phyloP scores from a whole-genome alignment of 2,329 filamentous ascomycete genomes.

The Aurifilum marmelostoma region DNA sequence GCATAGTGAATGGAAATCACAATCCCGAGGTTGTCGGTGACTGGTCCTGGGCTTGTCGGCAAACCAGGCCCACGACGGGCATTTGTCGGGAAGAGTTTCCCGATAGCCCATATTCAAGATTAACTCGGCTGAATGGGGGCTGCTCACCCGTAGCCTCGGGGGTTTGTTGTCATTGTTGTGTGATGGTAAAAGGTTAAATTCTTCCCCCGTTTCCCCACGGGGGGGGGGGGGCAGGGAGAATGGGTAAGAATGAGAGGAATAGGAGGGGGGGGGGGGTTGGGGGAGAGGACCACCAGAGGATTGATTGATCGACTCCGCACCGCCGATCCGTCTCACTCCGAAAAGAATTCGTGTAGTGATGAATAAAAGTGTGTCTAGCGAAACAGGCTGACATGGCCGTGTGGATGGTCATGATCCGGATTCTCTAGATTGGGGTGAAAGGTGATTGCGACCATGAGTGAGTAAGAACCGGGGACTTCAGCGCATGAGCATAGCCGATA shows the following conservation, averaged over 20 bases:
- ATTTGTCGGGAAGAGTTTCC: background rate
- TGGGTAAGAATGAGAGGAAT: background rate
- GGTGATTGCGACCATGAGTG: too few relatives aligned
- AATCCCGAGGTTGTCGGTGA: background rate
- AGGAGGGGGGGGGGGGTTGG: background rate
- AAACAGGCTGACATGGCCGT: too few relatives aligned
- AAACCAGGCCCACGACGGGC: too few relatives aligned
- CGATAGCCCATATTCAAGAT: background rate
- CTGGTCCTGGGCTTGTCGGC: background rate
- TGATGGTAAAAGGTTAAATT: background rate
- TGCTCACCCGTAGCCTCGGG: background rate
- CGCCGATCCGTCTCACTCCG: constrained; percentile 13
- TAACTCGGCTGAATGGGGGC: constrained; percentile 5
- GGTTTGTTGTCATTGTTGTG: background rate
- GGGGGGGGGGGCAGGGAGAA: too few relatives aligned
- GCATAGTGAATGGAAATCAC: background rate
- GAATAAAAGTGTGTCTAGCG: background rate
- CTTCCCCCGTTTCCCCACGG: too few relatives aligned
- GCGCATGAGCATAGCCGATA: constrained; percentile 23
- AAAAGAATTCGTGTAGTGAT: background rate
- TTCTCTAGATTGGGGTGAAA: too few relatives aligned
- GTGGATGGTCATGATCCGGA: too few relatives aligned
- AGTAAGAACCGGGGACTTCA: too few relatives aligned
- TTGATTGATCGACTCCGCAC: constrained; percentile 20
- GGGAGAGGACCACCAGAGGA: too few relatives aligned